Percentiles rank a stretch among this genome's conserved stretches.
These are phyloP conservation scores for Arabis hirsuta DNA, from an alignment of 345 rosid species.

Conservation along the genomic window DNA sequence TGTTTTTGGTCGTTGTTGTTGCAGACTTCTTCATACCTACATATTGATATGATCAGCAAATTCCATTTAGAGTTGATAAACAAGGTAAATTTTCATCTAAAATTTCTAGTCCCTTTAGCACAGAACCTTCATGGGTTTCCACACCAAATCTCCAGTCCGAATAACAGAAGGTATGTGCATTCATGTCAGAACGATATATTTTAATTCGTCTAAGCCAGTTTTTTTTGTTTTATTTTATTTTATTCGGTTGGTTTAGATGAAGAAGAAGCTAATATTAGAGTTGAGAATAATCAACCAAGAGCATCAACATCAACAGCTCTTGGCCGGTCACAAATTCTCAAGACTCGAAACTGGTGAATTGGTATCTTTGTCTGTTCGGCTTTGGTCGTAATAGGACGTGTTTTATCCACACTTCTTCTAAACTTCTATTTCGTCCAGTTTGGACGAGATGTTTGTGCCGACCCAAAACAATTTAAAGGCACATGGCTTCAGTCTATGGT, in stretches of 20 bases:
- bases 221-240: no score
- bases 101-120: background rate
- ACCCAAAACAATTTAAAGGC: conserved; percentile 43
- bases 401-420: conserved; percentile 37
- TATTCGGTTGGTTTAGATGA: conserved; percentile 3
- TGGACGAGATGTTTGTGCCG: conserved; percentile 41
- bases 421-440: conserved; percentile 43
- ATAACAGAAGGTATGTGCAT: conserved; percentile 27
- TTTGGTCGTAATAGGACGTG: conserved; percentile 39
- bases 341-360: conserved; percentile 39
- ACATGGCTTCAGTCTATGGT: conserved; percentile 44
- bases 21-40: background rate
- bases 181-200: background rate
- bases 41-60: background rate
- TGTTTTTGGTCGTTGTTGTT: background rate
- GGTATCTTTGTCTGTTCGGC: conserved; percentile 32
- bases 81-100: conserved; percentile 1
- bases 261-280: conserved; percentile 35
- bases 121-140: conserved; percentile 18
- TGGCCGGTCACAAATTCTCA: conserved; percentile 22
- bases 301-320: background rate
- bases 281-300: conserved; percentile 30
- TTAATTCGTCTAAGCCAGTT: background rate
- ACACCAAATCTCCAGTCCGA: conserved; percentile 11
- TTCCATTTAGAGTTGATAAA: background rate